Base-by-base conservation (phyloP, 805 yeast genomes). In the Spathaspora passalidarum region DNA sequence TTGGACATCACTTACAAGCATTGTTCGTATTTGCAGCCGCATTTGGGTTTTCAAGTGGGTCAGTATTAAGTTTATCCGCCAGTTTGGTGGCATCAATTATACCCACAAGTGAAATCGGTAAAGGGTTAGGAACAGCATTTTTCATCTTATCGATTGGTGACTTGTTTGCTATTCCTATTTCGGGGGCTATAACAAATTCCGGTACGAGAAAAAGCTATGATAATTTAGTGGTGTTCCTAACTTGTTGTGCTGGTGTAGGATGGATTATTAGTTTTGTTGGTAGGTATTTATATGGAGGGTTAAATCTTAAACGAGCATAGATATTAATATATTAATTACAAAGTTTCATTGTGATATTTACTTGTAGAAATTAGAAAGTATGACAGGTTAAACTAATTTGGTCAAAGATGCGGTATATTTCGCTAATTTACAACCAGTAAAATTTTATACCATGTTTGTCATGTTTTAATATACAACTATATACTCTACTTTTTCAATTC, bases 1-100 rank as follows among this genome's bases (percentile, higher is more conserved):
- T 60, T 13, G 60, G 63, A 3, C 66, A 61, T 42, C 53, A 56
- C 5, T 25, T 52, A 19, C 51, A 43, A 1, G 65, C 63, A 23
- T 44, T 63, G 14, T 59, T 49, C 44, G 50, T 57, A 4, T 62
- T 60, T 45, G 50, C 65, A 1, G 65, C 57, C 4, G 20, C 48
- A 8, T 62, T 56, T 49, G 68, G 66, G 16, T 62, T 60, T 36
- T 56, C 57, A 14, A 59, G 63, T n/a, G 68, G 65, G 8, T 61
- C 64, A 10, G 55, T 53, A 4, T 51, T 59, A 37, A 55, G 60
- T 14, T 50, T 58, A 22, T 43, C 59, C 7, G 66, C 63, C 10
- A 55, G 61, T 14, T 58, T 59, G 44, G 58, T 60, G 10, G 62
- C 63, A n/a, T 61, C 52, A 40, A 59, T 62, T 38, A 48, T 60